Evolutionary conservation across 352 stramenopile genomes (phyloP), one percentile per base, ranked within the genome.

Genomic region (Peronosclerospora sorghi): DNA sequence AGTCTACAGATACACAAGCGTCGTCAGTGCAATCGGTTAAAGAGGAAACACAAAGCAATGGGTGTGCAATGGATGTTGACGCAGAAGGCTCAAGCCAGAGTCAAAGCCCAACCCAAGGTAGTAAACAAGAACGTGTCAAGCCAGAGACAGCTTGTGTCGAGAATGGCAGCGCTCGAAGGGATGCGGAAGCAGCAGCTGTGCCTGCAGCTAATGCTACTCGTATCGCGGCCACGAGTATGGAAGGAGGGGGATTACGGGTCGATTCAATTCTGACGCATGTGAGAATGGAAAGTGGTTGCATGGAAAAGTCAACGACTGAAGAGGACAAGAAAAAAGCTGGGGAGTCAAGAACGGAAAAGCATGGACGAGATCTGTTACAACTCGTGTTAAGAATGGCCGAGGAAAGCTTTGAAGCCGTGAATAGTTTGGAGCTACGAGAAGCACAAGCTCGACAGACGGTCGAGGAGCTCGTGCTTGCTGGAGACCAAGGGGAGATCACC

Each of bases 261-360:
- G 59, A 68, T 35, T 53, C 54, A 8, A 85, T 91, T 12, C 65
- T 91, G 55, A 68, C 74, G 0, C 78, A 70, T 17, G 56, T 91
- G 18, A 62, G 73, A 19, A 62, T 80, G 20, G 78, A 91, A 53
- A 83, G 73, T 37, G 75, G 75, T 5, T 87, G 75, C 48, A 65
- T 73, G 51, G 65, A 74, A 26, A 78, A 74, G 28, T 55, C 52
- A 5, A 39, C 69, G 12, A 54, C 57, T 2, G 32, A 67, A 1
- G 52, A 61, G 6, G 46, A 59, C 8, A 45, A 48, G 18, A 57
- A 62, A 1, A 28, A 68, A 9, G 41, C 49, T 6, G 56, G 58
- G 15, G 38, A 21, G 1, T 51, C 49, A 5, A 68, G 48, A 46
- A 51, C 35, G 26, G 32, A 49, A 10, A 61, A 64, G 14, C 57